phyloP scores from a whole-genome alignment of 352 stramenopile species.

The Globisporangium irregulare region DNA sequence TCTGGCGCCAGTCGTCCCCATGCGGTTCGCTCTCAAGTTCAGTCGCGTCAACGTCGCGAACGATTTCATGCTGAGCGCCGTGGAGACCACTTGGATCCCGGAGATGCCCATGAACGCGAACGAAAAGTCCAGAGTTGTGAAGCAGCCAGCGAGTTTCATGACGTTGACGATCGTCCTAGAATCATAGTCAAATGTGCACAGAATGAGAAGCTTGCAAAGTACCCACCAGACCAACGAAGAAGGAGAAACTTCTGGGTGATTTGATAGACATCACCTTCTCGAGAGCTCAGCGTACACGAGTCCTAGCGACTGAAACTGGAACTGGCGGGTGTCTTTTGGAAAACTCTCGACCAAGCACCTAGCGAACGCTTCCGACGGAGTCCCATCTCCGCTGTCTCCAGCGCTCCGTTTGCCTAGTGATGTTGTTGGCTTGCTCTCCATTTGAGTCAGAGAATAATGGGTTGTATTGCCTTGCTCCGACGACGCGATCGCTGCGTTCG shows the following conservation, averaged over 20 bases:
- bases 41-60: conserved; percentile 34
- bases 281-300: conserved; percentile 27
- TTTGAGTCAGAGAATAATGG: not conserved
- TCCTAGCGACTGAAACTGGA: conserved; percentile 10
- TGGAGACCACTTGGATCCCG: conserved; percentile 29
- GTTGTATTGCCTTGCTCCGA: not conserved
- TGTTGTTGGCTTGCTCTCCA: not conserved
- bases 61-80: conserved; percentile 29
- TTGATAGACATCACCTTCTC: conserved; percentile 9
- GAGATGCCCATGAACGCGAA: conserved; percentile 38
- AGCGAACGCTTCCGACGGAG: conserved; percentile 17
- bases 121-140: conserved; percentile 34
- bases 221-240: no score
- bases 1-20: conserved; percentile 28
- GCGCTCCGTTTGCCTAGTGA: not conserved
- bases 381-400: not conserved
- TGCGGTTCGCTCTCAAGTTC: conserved; percentile 29
- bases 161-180: conserved; percentile 18
- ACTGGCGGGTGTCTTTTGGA: not conserved
- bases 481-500: not conserved
- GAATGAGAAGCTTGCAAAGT: no score
- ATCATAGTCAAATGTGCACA: no score
- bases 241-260: no score
- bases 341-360: conserved; percentile 11
- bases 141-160: conserved; percentile 26